phyloP scores from a whole-genome alignment of 2,329 filamentous ascomycete species.

The Fusarium albosuccineum region DNA sequence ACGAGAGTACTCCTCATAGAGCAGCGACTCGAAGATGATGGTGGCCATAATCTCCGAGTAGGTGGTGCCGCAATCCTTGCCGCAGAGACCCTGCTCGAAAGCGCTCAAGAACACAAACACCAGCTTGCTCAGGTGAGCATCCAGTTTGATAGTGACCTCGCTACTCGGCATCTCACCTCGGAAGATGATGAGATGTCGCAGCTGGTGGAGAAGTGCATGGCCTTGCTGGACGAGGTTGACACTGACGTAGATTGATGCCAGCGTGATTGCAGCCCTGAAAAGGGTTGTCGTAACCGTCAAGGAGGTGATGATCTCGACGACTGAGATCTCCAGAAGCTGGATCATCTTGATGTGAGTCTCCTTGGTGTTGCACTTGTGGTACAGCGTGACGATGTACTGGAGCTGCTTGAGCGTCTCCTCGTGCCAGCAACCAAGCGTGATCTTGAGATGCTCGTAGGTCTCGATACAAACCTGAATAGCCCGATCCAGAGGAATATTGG shows the following conservation, averaged over 20 bases:
- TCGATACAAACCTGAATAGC: conserved; percentile 54
- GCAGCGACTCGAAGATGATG: conserved; percentile 41
- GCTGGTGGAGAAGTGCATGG: conserved; percentile 60
- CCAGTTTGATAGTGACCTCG: conserved; percentile 55
- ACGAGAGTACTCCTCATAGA: conserved; percentile 44
- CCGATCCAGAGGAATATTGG: conserved; percentile 51
- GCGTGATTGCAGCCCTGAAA: conserved; percentile 61
- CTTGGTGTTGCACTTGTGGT: conserved; percentile 54
- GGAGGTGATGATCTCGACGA: conserved; percentile 56
- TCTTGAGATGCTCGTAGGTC: conserved; percentile 57
- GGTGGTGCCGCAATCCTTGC: conserved; percentile 48
- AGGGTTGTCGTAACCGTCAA: conserved; percentile 58
- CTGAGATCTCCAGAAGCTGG: conserved; percentile 55
- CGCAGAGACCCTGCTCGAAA: conserved; percentile 57
- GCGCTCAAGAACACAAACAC: conserved; percentile 61
- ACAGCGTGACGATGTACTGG: conserved; percentile 57
- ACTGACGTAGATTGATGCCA: conserved; percentile 60
- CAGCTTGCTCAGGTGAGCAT: conserved; percentile 51
- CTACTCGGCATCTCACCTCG: conserved; percentile 50
- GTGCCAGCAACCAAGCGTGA: conserved; percentile 61
- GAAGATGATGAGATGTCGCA: conserved; percentile 64
- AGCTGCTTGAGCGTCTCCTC: conserved; percentile 59
- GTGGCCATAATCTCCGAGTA: conserved; percentile 57
- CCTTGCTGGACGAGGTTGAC: conserved; percentile 56
- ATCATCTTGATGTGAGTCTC: conserved; percentile 55